Conservation (phyloP, 768 basidiomycete genomes). For the Boletus speciosus region DNA sequence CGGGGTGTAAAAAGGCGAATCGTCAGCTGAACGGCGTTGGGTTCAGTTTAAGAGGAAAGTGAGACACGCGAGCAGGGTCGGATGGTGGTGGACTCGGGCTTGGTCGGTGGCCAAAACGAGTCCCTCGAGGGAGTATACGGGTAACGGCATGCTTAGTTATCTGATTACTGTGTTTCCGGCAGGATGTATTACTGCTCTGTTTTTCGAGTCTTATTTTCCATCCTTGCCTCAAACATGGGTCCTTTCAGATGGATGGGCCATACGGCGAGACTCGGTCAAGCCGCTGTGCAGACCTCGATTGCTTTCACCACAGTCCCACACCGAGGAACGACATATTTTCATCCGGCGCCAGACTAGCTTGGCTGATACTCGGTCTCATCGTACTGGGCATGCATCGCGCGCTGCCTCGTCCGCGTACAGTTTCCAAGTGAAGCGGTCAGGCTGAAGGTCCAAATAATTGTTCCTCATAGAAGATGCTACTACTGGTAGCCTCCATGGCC, state of each 20-base stretch:
- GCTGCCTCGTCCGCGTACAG: not conserved
- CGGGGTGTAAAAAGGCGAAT: no score
- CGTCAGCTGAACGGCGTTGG: not conserved
- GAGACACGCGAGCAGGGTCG: not conserved
- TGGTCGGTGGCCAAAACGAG: not conserved
- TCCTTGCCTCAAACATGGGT: not conserved
- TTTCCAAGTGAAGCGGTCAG: not conserved
- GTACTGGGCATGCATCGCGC: not conserved
- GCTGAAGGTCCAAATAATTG: no score
- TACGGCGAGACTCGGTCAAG: no score
- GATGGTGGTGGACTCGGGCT: not conserved
- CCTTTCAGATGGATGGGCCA: not conserved
- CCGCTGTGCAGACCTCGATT: not conserved
- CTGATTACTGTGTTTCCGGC: not conserved
- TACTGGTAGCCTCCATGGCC: constrained; percentile 38
- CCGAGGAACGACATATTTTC: not conserved
- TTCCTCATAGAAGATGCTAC: no score
- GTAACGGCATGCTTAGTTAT: not conserved
- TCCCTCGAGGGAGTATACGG: no score
- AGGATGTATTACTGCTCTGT: not conserved
- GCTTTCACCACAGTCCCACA: not conserved
- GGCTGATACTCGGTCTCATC: not conserved
- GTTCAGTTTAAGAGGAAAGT: not conserved
- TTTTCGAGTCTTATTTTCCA: no score
- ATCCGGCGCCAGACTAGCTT: not conserved